A percentile compares a stretch with the other conserved stretches of the same genome.
phyloP scores from a whole-genome alignment of 192 early-diverging fungal genomes.

The Rhizoclosmatium globosum region DNA sequence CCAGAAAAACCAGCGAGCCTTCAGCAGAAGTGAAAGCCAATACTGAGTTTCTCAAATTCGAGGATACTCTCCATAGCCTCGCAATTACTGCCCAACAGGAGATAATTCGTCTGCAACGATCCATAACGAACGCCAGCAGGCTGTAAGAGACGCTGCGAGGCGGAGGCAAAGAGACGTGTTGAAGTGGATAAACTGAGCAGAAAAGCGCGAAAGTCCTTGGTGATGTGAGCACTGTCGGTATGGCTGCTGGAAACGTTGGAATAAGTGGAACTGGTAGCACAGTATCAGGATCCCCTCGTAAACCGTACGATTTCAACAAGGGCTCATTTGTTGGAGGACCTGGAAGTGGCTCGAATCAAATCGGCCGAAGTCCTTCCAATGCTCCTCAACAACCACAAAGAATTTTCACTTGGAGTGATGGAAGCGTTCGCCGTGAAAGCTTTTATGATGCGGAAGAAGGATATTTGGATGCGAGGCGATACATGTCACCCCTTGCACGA shows the following conservation, averaged over 20 bases:
- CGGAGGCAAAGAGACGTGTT: background rate
- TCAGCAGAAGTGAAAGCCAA: constrained; percentile 2
- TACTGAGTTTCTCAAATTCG: constrained; percentile 1
- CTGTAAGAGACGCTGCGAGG: background rate
- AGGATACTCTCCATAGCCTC: constrained; percentile 9
- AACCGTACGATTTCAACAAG: too few relatives aligned
- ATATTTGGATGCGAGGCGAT: too few relatives aligned
- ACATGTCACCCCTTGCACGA: background rate
- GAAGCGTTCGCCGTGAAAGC: background rate
- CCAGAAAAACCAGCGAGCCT: background rate
- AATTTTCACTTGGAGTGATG: background rate
- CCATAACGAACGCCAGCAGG: background rate
- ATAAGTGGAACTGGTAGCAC: background rate
- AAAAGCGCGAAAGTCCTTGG: constrained; percentile 10
- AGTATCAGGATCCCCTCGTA: too few relatives aligned
- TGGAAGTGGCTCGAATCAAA: too few relatives aligned
- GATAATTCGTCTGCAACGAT: background rate
- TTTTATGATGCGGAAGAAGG: background rate
- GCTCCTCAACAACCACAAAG: background rate
- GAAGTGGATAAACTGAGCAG: background rate
- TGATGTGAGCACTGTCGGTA: constrained; percentile 1
- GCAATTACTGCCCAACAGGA: constrained; percentile 14
- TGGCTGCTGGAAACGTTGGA: background rate
- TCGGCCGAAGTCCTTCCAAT: background rate
- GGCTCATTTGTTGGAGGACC: background rate